These are phyloP conservation scores for Aegilops longissima DNA, from an alignment of 176 grass and related monocot species.

Conservation along the genomic window DNA sequence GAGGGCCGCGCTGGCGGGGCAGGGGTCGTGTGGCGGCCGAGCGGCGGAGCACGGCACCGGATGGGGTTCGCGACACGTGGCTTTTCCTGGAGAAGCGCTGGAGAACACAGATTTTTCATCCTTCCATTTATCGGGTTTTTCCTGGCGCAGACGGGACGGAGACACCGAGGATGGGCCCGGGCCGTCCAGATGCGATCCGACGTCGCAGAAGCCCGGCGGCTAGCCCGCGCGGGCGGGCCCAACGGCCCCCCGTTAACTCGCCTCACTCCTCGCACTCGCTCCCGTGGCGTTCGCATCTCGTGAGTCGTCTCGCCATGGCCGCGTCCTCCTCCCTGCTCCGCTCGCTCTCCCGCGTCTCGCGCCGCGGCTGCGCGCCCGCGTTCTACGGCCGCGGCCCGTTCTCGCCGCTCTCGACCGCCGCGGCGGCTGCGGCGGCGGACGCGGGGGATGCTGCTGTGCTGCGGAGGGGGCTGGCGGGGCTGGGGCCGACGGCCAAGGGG, in stretches of 20 bases:
- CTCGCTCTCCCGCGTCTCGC: slow-evolving; percentile 26
- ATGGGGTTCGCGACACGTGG: slow-evolving; percentile 31
- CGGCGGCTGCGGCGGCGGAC: background rate
- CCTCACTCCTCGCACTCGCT: slow-evolving; percentile 20
- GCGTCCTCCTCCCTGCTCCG: slow-evolving; percentile 35
- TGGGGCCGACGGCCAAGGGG: slow-evolving; percentile 66
- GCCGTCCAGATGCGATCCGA: slow-evolving; percentile 21
- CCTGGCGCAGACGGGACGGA: slow-evolving; percentile 16
- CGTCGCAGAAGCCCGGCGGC: slow-evolving; percentile 20
- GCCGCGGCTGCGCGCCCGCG: slow-evolving; percentile 5
- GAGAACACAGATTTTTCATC: background rate
- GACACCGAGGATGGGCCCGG: background rate
- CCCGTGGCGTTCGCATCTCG: slow-evolving; percentile 5
- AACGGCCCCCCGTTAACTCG: background rate
- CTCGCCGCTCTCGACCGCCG: slow-evolving; percentile 22
- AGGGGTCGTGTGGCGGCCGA: slow-evolving; percentile 43
- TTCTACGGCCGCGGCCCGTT: background rate
- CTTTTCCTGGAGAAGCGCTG: background rate
- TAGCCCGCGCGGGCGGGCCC: background rate
- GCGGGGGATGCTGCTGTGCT: slow-evolving; percentile 3
- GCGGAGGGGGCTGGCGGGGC: slow-evolving; percentile 35
- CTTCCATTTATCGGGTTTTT: background rate
- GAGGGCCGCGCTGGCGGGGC: background rate
- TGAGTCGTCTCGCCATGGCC: slow-evolving; percentile 26
- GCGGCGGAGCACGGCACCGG: slow-evolving; percentile 31